These are phyloP conservation scores for Ceratorhiza oryzae-sativae DNA, from an alignment of 1,284 basidiomycete species.

Conservation along the genomic window DNA sequence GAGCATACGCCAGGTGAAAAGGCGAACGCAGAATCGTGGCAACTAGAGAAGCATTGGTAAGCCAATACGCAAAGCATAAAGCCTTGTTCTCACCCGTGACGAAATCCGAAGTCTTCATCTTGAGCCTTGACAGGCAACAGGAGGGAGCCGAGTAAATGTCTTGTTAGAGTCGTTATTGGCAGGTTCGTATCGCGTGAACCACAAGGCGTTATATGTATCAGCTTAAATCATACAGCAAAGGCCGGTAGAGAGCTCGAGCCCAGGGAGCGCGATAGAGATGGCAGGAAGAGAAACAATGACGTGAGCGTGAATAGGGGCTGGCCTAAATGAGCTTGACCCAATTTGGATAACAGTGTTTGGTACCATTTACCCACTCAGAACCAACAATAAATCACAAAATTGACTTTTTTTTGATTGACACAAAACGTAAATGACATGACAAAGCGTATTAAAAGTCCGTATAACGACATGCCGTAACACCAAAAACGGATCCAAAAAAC, in stretches of 20 bases:
- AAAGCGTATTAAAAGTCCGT: conserved; percentile 23
- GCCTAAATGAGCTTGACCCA: conserved; percentile 18
- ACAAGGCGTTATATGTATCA: conserved; percentile 11
- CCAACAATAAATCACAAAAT: background rate
- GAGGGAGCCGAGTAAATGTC: background rate
- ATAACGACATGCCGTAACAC: background rate
- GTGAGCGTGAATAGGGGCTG: conserved; percentile 25
- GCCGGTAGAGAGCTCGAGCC: background rate
- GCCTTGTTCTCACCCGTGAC: conserved; percentile 1
- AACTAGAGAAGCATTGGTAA: conserved; percentile 22
- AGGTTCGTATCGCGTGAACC: conserved; percentile 4
- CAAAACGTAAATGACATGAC: background rate
- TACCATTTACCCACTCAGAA: background rate
- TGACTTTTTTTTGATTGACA: conserved; percentile 24
- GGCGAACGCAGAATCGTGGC: conserved; percentile 46
- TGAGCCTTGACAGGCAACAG: background rate
- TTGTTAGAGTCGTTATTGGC: conserved; percentile 9
- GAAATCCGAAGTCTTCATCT: conserved; percentile 20
- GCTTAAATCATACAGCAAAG: background rate
- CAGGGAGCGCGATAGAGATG: background rate
- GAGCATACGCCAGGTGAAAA: conserved; percentile 60
- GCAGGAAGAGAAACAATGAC: conserved; percentile 25
- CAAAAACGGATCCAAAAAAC: background rate
- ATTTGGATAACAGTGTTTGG: background rate
- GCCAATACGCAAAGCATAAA: background rate